A percentile compares a stretch with the other conserved stretches of the same genome.
Evolutionary conservation across 163 green algal genomes (phyloP).

Genomic region (Scenedesmus sp.): DNA sequence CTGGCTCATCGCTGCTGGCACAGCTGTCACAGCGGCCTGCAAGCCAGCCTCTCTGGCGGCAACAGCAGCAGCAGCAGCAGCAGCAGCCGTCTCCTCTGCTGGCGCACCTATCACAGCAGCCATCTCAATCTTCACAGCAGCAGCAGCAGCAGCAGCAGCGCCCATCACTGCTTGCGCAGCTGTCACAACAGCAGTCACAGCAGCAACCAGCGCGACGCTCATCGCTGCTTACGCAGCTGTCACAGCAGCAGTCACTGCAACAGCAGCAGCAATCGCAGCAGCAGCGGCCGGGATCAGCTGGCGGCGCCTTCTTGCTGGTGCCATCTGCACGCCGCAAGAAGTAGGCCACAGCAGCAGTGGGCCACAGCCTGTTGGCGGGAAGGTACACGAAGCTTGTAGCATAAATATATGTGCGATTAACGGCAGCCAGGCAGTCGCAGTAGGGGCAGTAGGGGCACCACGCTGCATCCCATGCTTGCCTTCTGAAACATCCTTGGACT

Average conservation of each 20-base stretch:
- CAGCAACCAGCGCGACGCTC: conserved; percentile 5
- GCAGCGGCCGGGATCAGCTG: background rate
- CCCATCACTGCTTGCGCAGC: background rate
- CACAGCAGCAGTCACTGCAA: background rate
- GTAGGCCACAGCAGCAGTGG: background rate
- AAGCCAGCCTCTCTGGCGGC: background rate
- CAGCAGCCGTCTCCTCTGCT: background rate
- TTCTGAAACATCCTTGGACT: background rate
- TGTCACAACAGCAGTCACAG: conserved; percentile 4
- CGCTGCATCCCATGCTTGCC: background rate
- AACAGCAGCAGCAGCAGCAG: background rate
- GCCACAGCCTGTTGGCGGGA: too few species aligned
- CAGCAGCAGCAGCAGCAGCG: background rate
- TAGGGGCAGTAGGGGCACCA: too few species aligned
- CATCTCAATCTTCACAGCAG: background rate
- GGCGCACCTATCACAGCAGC: background rate
- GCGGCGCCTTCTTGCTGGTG: background rate
- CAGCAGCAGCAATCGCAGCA: background rate
- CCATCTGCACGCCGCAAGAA: conserved; percentile 4
- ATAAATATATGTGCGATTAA: too few species aligned
- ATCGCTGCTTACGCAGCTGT: background rate
- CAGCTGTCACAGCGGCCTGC: background rate
- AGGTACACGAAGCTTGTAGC: too few species aligned
- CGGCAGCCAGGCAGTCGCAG: too few species aligned
- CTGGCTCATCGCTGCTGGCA: background rate